Conservation (phyloP, 441 rosid genomes). For the Breynia disticha region DNA sequence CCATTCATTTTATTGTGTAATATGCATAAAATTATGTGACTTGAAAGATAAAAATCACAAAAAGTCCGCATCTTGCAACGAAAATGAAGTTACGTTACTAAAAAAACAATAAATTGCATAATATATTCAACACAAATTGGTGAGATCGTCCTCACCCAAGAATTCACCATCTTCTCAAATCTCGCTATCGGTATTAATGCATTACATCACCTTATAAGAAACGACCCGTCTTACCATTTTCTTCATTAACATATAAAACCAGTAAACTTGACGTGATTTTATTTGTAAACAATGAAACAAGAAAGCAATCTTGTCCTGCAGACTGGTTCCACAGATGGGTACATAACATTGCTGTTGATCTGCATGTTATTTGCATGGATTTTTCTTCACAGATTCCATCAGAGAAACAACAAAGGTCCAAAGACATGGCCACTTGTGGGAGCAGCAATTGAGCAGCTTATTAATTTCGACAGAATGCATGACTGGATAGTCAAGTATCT, state of each 20-base stretch:
- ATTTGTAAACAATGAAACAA: slow-evolving; percentile 21
- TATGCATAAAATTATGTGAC: too few relatives aligned
- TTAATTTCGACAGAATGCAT: slow-evolving; percentile 78
- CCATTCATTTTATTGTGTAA: too few relatives aligned
- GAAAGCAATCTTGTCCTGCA: slow-evolving; percentile 8
- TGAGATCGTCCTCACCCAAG: too few relatives aligned
- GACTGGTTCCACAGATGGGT: slow-evolving; percentile 17
- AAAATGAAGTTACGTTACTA: too few relatives aligned
- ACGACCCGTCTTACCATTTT: not conserved
- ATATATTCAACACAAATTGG: too few relatives aligned
- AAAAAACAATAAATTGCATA: too few relatives aligned
- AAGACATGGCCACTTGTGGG: slow-evolving; percentile 91
- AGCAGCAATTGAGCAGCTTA: slow-evolving; percentile 74
- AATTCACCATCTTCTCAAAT: slow-evolving; percentile 17
- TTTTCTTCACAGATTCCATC: slow-evolving; percentile 61
- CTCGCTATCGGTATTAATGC: slow-evolving; percentile 10
- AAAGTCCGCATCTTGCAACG: too few relatives aligned
- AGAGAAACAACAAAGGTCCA: slow-evolving; percentile 62
- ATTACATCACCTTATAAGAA: slow-evolving; percentile 19
- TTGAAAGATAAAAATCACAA: too few relatives aligned
- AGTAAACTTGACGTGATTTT: not conserved
- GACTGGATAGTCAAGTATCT: slow-evolving; percentile 81
- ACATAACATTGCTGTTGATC: slow-evolving; percentile 31
- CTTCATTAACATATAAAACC: not conserved
- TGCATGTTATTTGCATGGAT: slow-evolving; percentile 51